Conservation (phyloP, 805 yeast genomes). For the Jamesozyma rosinii region DNA sequence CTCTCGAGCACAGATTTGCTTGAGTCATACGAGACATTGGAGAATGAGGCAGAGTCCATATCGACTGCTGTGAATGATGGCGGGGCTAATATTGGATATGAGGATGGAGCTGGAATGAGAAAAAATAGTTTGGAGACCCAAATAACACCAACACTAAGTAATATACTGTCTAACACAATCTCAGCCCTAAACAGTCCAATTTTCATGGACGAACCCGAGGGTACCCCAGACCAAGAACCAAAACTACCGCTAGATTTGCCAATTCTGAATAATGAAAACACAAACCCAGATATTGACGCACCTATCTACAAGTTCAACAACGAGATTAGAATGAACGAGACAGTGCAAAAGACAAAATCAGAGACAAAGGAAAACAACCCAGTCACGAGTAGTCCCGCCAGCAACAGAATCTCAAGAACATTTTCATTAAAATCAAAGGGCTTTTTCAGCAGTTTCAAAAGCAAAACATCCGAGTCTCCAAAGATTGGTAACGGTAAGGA, state of each 20-base stretch:
- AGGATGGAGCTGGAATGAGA: no score
- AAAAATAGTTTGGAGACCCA: neutral
- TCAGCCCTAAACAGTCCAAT: neutral
- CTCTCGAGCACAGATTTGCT: neutral
- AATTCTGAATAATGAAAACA: neutral
- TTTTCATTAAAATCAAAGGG: constrained; percentile 29
- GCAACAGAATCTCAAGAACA: constrained; percentile 23
- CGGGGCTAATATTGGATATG: neutral
- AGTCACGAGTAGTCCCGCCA: neutral
- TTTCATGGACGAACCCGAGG: neutral
- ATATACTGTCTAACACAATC: neutral
- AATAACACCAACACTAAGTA: neutral
- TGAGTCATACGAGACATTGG: neutral
- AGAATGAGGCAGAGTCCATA: neutral
- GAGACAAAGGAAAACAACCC: neutral
- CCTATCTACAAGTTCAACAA: neutral
- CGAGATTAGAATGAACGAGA: neutral
- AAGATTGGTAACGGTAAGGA: neutral
- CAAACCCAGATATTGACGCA: neutral
- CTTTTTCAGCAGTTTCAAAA: constrained; percentile 19
- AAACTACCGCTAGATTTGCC: constrained; percentile 3
- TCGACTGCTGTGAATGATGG: neutral
- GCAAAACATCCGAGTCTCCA: neutral
- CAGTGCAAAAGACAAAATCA: neutral
- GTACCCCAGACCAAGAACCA: neutral